Base-by-base conservation (phyloP, 345 rosid species). In the Gossypium rotundifolium region DNA sequence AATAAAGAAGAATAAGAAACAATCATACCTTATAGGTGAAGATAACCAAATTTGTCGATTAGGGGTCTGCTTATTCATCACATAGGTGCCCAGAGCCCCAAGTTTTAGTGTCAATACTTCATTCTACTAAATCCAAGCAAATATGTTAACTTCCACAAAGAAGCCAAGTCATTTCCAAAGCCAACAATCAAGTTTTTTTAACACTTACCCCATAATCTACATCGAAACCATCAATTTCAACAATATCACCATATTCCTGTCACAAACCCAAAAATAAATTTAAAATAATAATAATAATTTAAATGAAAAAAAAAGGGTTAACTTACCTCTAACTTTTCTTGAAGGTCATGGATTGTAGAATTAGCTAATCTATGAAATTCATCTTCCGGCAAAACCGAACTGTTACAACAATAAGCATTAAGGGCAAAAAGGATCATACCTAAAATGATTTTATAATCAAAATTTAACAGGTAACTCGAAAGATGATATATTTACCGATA, bases 11-110 rank as follows among this genome's bases (percentile, higher is more conserved):
- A 22, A 46, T 0, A 65, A 18, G 52, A 23, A 67, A 46, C 38
- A 48, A 46, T 67, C 48, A 48, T 83, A 94, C 96, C 96, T 94
- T 76, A 87, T 83, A 0, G 98, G 97, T 17, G 98, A 94, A 77
- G 98, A 90, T 62, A 92, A 82, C 97, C 98, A 88, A 75, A 94
- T 88, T 79, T 94, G 97, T 66, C 97, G 83, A 82, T 92, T 92
- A 3, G 97, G 97, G 18, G 97, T 87, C 81, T 92, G 97, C 76
- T 94, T 94, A 72, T 94, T 94, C 82, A 94, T 66, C 40, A 92
- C 95, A 80, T 89, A 94, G 40, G 98, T 90, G 81, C 97, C 98
- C 55, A 85, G 69, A 74, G 84, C 82, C 79, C 97, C 98, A 22
- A 92, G 90, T 83, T 89, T 94, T 18, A 92, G 72, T 9, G 95